Evolutionary conservation across 495 filamentous ascomycete species (phyloP).

Genomic region (Penicillium bialowiezense): DNA sequence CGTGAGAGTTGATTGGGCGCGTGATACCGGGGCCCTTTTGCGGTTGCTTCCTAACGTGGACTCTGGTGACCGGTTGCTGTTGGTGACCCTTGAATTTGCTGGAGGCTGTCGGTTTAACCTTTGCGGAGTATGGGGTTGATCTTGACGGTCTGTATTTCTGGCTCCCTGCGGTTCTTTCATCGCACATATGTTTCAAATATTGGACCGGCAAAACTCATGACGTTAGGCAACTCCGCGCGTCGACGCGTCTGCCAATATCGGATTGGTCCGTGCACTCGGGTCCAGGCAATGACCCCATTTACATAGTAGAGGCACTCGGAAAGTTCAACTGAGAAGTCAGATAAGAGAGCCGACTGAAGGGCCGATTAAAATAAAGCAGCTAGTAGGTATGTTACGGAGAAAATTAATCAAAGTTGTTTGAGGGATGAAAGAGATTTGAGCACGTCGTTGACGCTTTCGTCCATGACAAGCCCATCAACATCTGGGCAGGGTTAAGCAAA

Average conservation of each 20-base stretch:
- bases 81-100: slow-evolving; percentile 19
- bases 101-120: slow-evolving; percentile 14
- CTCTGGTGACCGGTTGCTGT: slow-evolving; percentile 18
- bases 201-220: slow-evolving; percentile 7
- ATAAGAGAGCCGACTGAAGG: no score
- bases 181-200: slow-evolving; percentile 21
- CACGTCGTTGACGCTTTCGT: no score
- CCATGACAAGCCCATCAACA: no score
- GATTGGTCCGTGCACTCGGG: slow-evolving; percentile 3
- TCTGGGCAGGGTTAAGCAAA: no score
- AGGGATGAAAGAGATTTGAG: no score
- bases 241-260: slow-evolving; percentile 25
- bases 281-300: no score
- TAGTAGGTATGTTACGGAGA: no score
- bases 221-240: slow-evolving; percentile 15
- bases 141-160: slow-evolving; percentile 15
- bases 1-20: slow-evolving; percentile 40
- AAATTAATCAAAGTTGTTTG: no score
- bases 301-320: no score
- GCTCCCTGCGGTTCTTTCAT: slow-evolving; percentile 30
- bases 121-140: slow-evolving; percentile 28
- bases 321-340: no score
- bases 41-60: slow-evolving; percentile 18
- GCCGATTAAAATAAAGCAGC: no score
- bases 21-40: slow-evolving; percentile 20